Evolutionary conservation across 2,329 filamentous ascomycete genomes (phyloP).

Genomic region (Alternaria conjuncta): DNA sequence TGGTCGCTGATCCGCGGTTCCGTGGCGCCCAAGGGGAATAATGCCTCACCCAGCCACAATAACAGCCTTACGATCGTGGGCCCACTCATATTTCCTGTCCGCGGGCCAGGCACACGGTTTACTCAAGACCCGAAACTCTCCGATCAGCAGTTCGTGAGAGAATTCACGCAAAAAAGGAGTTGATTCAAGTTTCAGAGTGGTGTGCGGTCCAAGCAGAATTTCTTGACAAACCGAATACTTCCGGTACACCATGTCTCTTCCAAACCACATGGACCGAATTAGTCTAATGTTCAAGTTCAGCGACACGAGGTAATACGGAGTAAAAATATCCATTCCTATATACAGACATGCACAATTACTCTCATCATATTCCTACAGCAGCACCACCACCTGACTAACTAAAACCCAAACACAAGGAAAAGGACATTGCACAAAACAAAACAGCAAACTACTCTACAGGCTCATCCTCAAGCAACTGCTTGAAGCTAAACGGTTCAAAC

Average conservation of each 20-base stretch:
- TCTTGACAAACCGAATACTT: too few relatives aligned
- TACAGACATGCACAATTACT: conserved; percentile 1
- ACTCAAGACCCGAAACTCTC: background rate
- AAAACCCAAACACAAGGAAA: conserved; percentile 5
- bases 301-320: too few relatives aligned
- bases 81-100: background rate
- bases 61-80: background rate
- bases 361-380: conserved; percentile 22
- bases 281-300: too few relatives aligned
- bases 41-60: background rate
- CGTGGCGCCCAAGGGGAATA: background rate
- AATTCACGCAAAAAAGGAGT: too few relatives aligned
- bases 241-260: too few relatives aligned
- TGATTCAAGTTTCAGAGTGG: too few relatives aligned
- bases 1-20: background rate
- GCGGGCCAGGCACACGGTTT: background rate
- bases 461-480: conserved; percentile 82
- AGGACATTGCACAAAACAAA: background rate
- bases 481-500: conserved; percentile 90
- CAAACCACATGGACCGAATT: too few relatives aligned
- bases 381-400: background rate
- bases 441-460: conserved; percentile 42
- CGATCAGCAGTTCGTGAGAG: too few relatives aligned
- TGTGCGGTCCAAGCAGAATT: too few relatives aligned
- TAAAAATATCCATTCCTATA: conserved; percentile 28